Evolutionary conservation across 2,329 filamentous ascomycete species (phyloP), one percentile per base, ranked within the genome.

Genomic region (Metarhizium rileyi): DNA sequence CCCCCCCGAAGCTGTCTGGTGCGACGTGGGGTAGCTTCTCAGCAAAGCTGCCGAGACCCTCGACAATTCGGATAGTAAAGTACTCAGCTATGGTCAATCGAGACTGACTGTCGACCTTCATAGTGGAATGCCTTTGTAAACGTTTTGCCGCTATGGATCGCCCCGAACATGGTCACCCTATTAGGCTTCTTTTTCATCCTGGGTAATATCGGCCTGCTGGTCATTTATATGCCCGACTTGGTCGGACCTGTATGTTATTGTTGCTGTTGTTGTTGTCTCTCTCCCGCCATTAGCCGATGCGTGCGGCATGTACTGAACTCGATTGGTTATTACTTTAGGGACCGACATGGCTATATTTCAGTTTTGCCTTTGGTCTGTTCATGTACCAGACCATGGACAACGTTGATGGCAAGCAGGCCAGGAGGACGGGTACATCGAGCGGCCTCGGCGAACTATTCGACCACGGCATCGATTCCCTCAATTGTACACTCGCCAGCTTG

Each of bases 351-450:
- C 69, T 97, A 20, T 97, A 95, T 73, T 94, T 88, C 65, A 95
- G 89, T 70, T 97, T 97, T 67, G 91, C 90, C 1, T 80, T 95
- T 56, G 93, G 93, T 38, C 78, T 98, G 52, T 98, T 95, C 85
- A 93, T 95, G 87, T 95, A 97, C 70, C 94, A 93, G 59, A 98
- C 93, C 14, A 90, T 98, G 85, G 93, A 98, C 74, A 98, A 98
- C 67, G 86, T 97, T 56, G 93, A 98, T 67, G 93, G 93, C 59
- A 98, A 98, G 71, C 93, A 98, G 73, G 93, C 93, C 51, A 80
- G 93, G 56, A 80, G 93, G 61, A 98, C 93, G 4, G 90, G 91
- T 48, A 96, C 91, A 4, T 97, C 91, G 27, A 96, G 90, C 65
- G 89, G 89, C 1, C 77, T 98, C 25, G 93, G 93, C 58, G 93